Conservation (phyloP, 83 land plant genomes). For the Diphasiastrum complanatum region DNA sequence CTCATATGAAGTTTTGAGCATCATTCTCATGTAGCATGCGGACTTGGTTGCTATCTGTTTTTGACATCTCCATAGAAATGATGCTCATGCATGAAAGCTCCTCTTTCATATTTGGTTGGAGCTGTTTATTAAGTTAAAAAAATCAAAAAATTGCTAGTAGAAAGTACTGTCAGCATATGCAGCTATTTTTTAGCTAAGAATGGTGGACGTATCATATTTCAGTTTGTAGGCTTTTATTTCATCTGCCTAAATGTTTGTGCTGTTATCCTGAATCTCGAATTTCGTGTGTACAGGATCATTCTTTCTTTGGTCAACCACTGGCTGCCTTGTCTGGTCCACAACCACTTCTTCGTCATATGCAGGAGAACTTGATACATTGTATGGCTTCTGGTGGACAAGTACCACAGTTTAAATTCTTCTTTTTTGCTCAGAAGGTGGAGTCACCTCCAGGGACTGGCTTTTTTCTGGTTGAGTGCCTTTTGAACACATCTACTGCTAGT, state of each 20-base stretch:
- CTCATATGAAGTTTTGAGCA: too few species aligned
- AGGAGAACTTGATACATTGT: slow-evolving; percentile 74
- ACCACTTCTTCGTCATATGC: slow-evolving; percentile 78
- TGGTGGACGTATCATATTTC: too few species aligned
- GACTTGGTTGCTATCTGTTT: too few species aligned
- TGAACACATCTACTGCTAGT: slow-evolving; percentile 67
- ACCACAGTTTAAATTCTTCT: slow-evolving; percentile 93
- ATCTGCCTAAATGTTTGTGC: slow-evolving; percentile 3
- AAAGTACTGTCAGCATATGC: neutral
- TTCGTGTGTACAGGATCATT: slow-evolving; percentile 51
- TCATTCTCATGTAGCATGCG: too few species aligned
- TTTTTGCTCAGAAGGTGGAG: slow-evolving; percentile 82
- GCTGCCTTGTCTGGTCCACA: slow-evolving; percentile 63
- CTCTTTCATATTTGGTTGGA: too few species aligned
- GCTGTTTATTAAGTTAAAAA: too few species aligned
- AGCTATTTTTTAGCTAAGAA: neutral
- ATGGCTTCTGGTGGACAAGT: slow-evolving; percentile 95
- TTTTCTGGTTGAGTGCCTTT: slow-evolving; percentile 78
- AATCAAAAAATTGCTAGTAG: neutral
- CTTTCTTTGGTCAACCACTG: slow-evolving; percentile 52
- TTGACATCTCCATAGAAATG: too few species aligned
- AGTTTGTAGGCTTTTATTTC: too few species aligned
- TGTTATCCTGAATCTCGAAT: slow-evolving; percentile 1
- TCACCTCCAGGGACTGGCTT: slow-evolving; percentile 36
- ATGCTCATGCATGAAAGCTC: too few species aligned